A percentile compares a stretch with the other conserved stretches of the same genome.
These are phyloP conservation scores for Calonectria hongkongensis DNA, from an alignment of 2,329 filamentous ascomycete genomes.

Conservation along the genomic window DNA sequence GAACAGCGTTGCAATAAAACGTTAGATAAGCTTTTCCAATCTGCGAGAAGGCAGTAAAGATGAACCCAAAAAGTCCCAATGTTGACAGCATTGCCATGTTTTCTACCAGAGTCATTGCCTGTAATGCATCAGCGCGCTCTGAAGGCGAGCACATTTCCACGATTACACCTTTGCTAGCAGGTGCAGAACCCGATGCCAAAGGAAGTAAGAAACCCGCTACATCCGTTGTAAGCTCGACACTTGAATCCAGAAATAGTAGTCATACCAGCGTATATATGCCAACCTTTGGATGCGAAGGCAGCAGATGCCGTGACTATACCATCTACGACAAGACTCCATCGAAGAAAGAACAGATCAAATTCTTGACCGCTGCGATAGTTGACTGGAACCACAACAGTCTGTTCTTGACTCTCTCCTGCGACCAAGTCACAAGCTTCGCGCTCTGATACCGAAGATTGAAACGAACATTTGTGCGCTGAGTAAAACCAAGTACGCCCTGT, in stretches of 20 bases:
- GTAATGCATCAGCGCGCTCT: neutral
- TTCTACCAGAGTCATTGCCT: conserved; percentile 4
- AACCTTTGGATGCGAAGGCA: neutral
- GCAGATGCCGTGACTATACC: neutral
- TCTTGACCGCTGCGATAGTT: neutral
- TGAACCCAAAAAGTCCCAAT: neutral
- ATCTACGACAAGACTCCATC: neutral
- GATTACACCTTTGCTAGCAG: neutral
- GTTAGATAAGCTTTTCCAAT: neutral
- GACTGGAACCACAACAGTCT: neutral
- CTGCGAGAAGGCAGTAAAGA: neutral
- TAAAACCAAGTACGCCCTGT: neutral
- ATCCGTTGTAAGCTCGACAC: neutral
- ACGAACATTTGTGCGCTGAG: neutral
- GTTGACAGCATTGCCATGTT: conserved; percentile 8
- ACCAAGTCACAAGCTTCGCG: neutral
- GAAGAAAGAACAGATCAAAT: neutral
- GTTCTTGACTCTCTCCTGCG: neutral
- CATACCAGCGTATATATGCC: conserved; percentile 3
- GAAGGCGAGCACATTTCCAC: neutral
- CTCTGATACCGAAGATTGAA: neutral
- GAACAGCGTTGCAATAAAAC: conserved; percentile 11
- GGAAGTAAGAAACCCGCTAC: neutral
- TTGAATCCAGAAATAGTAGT: neutral
- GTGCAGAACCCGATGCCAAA: neutral